Base-by-base conservation (phyloP, 306 rosid genomes). In the Castanopsis chinensis region DNA sequence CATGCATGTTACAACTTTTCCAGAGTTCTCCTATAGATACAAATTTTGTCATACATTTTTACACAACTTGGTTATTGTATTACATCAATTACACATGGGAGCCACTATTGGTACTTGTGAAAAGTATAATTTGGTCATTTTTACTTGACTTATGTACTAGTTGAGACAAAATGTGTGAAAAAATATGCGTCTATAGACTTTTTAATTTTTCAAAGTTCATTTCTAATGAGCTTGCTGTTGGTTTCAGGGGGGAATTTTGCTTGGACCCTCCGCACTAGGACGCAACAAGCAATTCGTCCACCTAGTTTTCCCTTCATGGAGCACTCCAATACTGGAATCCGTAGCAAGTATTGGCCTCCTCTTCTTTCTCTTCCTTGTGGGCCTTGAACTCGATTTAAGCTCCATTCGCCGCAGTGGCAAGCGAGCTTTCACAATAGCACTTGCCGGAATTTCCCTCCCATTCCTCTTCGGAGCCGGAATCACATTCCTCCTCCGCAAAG, bases 221-320 rank as follows among this genome's bases (percentile, higher is more conserved):
- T 14, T 17, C 9, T 37, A 41, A 52, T 4, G 28, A 19, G 49
- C 3, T 32, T 12, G 21, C 3, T 37, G 20, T 51, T 63, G 0
- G 54, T 10, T 55, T 19, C 81, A 92, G 97, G 98, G 98, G 10
- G 98, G 98, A 59, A 82, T 94, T 80, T 35, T 92, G 35, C 82
- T 94, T 6, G 97, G 98, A 2, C 98, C 97, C 6, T 94, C 97
- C 0, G 94, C 87, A 0, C 25, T 92, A 0, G 98, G 98, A 41
- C 75, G 97, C 37, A 92, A 82, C 86, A 3, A 81, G 55, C 60
- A 61, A 1, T 94, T 88, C 75, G 18, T 91, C 83, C 76, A 87
- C 20, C 76, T 35, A 1, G 49, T 92, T 21, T 94, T 94, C 55
- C 98, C 98, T 0, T 6, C 72, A 30, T 88, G 96, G 97, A 89